Conservation (phyloP, 2,329 filamentous ascomycete species). For the Xylaria sp. region DNA sequence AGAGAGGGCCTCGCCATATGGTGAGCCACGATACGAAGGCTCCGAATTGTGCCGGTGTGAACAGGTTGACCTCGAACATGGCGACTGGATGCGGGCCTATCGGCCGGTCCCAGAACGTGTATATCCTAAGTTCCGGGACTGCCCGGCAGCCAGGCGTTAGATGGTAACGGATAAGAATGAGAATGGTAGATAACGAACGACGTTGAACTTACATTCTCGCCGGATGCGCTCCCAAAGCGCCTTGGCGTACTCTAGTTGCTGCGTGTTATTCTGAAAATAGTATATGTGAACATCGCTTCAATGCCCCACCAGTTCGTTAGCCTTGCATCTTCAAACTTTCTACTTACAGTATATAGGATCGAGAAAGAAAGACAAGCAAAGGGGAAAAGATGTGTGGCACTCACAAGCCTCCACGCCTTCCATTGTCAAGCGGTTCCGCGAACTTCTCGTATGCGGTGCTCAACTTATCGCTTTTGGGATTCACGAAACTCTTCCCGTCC, state of each 20-base stretch:
- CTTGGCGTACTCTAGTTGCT: constrained; percentile 73
- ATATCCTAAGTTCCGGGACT: constrained; percentile 89
- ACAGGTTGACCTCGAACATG: constrained; percentile 94
- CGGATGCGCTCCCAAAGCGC: constrained; percentile 82
- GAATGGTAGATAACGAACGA: neutral
- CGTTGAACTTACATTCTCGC: constrained; percentile 72
- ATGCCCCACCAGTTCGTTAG: neutral
- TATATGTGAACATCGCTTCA: constrained; percentile 84
- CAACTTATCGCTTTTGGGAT: constrained; percentile 63
- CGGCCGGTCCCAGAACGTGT: constrained; percentile 78
- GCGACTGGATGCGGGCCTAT: constrained; percentile 83
- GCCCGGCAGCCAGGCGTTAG: neutral
- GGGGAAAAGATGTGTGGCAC: constrained; percentile 42
- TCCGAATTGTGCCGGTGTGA: constrained; percentile 87
- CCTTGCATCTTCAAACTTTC: neutral
- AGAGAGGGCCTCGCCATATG: constrained; percentile 82
- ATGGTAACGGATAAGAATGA: neutral
- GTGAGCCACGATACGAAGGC: constrained; percentile 88
- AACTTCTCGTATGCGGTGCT: constrained; percentile 79
- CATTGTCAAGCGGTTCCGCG: constrained; percentile 72
- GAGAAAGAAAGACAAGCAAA: too few species aligned
- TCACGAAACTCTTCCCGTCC: constrained; percentile 82
- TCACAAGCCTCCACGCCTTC: constrained; percentile 75
- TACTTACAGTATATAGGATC: too few species aligned
- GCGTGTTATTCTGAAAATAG: constrained; percentile 71